Percentiles rank a stretch among this genome's conserved stretches.
phyloP scores from a whole-genome alignment of 768 basidiomycete species.

The Lyophyllum atratum region DNA sequence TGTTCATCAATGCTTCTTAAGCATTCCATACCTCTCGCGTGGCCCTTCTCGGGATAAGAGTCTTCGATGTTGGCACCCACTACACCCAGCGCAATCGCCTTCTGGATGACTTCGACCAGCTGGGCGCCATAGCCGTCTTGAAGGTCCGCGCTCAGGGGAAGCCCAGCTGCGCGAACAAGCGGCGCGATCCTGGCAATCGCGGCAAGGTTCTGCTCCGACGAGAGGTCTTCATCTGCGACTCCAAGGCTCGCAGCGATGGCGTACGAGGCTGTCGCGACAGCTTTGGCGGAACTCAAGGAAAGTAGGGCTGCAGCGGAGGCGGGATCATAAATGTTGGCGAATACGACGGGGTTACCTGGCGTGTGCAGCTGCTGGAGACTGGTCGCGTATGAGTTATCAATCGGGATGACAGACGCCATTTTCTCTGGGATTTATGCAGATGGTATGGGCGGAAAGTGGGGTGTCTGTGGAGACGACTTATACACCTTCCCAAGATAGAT shows the following conservation, averaged over 20 bases:
- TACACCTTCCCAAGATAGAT: too few species aligned
- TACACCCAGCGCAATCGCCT: not conserved
- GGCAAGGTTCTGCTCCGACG: not conserved
- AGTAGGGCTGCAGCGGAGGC: not conserved
- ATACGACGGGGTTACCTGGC: not conserved
- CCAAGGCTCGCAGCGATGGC: conserved; percentile 1
- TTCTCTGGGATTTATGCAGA: not conserved
- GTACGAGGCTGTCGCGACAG: conserved; percentile 4
- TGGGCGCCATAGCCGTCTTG: conserved; percentile 2
- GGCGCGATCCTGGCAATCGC: conserved; percentile 1
- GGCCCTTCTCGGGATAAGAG: not conserved
- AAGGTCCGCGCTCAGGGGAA: conserved; percentile 3
- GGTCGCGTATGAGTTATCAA: not conserved
- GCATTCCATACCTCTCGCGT: not conserved
- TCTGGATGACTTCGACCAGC: not conserved
- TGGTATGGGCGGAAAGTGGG: not conserved
- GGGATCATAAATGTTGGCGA: conserved; percentile 3
- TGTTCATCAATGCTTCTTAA: not conserved
- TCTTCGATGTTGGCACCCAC: conserved; percentile 4
- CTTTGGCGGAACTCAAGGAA: not conserved
- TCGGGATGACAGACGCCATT: not conserved
- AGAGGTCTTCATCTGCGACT: not conserved
- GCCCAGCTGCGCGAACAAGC: not conserved
- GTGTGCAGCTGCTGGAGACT: not conserved
- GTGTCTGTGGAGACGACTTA: too few species aligned